Conservation (phyloP, 2,329 filamentous ascomycete genomes). For the Talaromyces pinophilus region DNA sequence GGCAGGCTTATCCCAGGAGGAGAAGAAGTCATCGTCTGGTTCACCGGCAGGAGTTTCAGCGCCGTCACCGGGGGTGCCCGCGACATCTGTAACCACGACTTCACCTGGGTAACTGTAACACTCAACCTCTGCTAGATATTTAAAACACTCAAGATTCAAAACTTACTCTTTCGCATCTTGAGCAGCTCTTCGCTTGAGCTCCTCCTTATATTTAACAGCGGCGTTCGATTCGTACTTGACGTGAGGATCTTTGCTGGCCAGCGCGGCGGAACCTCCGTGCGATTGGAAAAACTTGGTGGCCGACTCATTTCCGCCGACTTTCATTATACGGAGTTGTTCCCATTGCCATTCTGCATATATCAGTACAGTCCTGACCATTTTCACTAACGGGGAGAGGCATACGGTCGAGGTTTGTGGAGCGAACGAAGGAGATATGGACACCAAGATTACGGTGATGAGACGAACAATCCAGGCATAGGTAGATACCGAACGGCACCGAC, state of each 20-base stretch:
- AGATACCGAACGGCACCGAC: slow-evolving; percentile 94
- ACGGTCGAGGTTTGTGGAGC: slow-evolving; percentile 98
- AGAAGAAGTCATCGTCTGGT: slow-evolving; percentile 92
- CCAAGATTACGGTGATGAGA: slow-evolving; percentile 96
- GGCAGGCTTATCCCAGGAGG: slow-evolving; percentile 95
- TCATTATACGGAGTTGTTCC: slow-evolving; percentile 96
- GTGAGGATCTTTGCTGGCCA: slow-evolving; percentile 95
- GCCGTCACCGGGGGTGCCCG: slow-evolving; percentile 62
- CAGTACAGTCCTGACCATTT: slow-evolving; percentile 28
- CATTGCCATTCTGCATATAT: slow-evolving; percentile 81
- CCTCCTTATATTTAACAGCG: slow-evolving; percentile 98
- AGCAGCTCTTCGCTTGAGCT: slow-evolving; percentile 81
- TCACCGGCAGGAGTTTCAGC: slow-evolving; percentile 78
- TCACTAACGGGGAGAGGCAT: slow-evolving; percentile 50
- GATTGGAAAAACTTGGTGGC: slow-evolving; percentile 98
- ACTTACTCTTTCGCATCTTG: slow-evolving; percentile 81
- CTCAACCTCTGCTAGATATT: slow-evolving; percentile 21
- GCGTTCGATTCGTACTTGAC: slow-evolving; percentile 93
- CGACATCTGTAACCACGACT: slow-evolving; percentile 73
- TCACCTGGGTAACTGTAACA: slow-evolving; percentile 73
- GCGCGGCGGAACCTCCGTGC: slow-evolving; percentile 88
- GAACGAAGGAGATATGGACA: slow-evolving; percentile 98
- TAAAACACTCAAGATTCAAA: not conserved
- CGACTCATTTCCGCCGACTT: slow-evolving; percentile 96
- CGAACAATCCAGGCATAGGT: slow-evolving; percentile 96